Base-by-base conservation (phyloP, 805 yeast species). In the Kuraishia hungarica region DNA sequence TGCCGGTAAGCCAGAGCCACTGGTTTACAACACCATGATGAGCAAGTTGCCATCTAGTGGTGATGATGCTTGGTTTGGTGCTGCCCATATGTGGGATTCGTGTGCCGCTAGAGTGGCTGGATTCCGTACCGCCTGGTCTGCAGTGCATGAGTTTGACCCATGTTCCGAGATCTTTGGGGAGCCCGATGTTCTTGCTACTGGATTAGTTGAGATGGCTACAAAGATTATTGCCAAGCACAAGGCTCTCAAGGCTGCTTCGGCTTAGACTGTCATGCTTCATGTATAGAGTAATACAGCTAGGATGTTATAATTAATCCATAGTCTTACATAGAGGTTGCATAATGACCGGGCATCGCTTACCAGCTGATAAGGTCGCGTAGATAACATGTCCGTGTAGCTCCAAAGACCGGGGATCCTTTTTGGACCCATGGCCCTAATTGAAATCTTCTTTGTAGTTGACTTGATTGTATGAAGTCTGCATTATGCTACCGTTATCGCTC, bases 71-170 rank as follows among this genome's bases (percentile, higher is more conserved):
- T 67, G 65, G 60, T 67, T 67, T 60, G 69, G 66, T 15, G 70
- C 70, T 50, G 64, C 69, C 20, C 70, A 67, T 49, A 64, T 66
- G 67, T 67, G 70, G 70, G 70, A 67, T 55, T 60, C 64, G 19
- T 57, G 61, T 57, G 70, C 70, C n/a, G 70, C 70, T 15, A 65
- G 60, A 49, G 64, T 62, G 50, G 66, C 65, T 39, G 68, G 69
- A 2, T 67, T 67, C 54, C 55, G 56, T 39, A 67, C 70, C 47
- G 70, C 70, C 11, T 67, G 70, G 70, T 59, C 67, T 23, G 59
- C 56, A 49, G 69, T 67, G 46, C 67, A 67, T 52, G 70, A 67
- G 51, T 58, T 59, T 28, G 65, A 60, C 39, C 68, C 68, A 50
- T 66, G 69, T 55, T 51, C 53, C 22, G 70, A 65, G 28, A 58